A percentile compares a stretch with the other conserved stretches of the same genome.
Conservation (phyloP, 2,329 filamentous ascomycete genomes). For the Thelonectria olida region DNA sequence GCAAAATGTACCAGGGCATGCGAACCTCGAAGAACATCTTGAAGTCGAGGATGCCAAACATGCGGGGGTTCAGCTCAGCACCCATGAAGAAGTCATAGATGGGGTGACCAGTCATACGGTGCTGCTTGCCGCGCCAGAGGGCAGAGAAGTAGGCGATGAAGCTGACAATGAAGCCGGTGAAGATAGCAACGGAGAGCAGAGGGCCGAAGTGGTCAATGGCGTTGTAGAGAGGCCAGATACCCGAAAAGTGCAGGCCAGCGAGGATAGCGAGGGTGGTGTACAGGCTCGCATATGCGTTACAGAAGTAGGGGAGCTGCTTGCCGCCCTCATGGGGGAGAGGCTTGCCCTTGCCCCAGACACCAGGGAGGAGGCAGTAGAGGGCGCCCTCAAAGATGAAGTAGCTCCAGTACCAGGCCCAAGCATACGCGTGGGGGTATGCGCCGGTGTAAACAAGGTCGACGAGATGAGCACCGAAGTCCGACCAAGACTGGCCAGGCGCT, state of each 20-base stretch:
- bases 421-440: constrained; percentile 82
- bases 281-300: constrained; percentile 87
- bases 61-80: constrained; percentile 85
- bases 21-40: constrained; percentile 98
- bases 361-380: constrained; percentile 87
- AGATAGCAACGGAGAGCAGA: constrained; percentile 89
- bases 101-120: constrained; percentile 89
- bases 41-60: constrained; percentile 89
- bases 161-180: constrained; percentile 86
- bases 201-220: constrained; percentile 96
- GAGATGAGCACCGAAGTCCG: constrained; percentile 78
- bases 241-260: constrained; percentile 79
- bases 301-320: constrained; percentile 93
- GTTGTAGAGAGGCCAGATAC: constrained; percentile 88
- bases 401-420: constrained; percentile 94
- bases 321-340: constrained; percentile 83
- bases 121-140: constrained; percentile 79
- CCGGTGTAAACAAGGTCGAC: constrained; percentile 79
- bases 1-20: constrained; percentile 90
- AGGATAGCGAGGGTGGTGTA: constrained; percentile 84
- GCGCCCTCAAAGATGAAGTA: constrained; percentile 88
- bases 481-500: constrained; percentile 69
- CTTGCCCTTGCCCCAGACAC: constrained; percentile 88
- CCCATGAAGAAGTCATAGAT: constrained; percentile 97
- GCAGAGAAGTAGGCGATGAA: constrained; percentile 89